Base-by-base conservation (phyloP, 2,329 filamentous ascomycete genomes). In the Neonectria ditissima region DNA sequence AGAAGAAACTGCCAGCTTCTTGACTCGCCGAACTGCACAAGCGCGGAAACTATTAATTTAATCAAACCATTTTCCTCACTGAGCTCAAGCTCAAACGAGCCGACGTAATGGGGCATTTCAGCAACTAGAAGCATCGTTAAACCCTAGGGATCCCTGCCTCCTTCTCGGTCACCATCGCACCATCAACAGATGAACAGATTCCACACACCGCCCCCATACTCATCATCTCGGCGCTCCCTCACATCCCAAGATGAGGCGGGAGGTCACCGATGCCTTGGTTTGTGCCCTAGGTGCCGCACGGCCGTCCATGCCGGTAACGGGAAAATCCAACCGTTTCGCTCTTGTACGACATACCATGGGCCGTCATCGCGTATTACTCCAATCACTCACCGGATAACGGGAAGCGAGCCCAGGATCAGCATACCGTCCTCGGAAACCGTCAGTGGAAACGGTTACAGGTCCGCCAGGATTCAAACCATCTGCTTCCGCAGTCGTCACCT, bases 141-240 rank as follows among this genome's bases (percentile, higher is more conserved):
- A 41, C 39, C 37, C 62, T 65, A 24, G 45, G 54, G 54, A 7
- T 30, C 39, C 57, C 55, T 56, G 55, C 28, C 44, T 34, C 10
- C 18, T 44, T 53, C 62, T 66, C 55, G 30, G 63, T 64, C 51
- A 55, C 24, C 32, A 66, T 64, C 56, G 63, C 56, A 39, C 60
- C 65, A 66, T 57, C 56, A 41, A 58, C 57, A 55, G 30, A 55
- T 51, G 50, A 65, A 58, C 60, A 43, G 57, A 63, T 64, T 63
- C 59, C 65, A 64, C 65, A 30, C 45, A 30, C 48, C 30, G 22
- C 56, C 53, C 37, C 55, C 60, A 57, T 65, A 44, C 24, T 57
- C 43, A 41, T 57, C 55, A 62, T 62, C 54, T 65, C 18, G 53
- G 41, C 60, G 37, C 22, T 30, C 47, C 20, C 22, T 55, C 39